phyloP scores from a whole-genome alignment of 331 rosid genomes.

The Acacia concinna region DNA sequence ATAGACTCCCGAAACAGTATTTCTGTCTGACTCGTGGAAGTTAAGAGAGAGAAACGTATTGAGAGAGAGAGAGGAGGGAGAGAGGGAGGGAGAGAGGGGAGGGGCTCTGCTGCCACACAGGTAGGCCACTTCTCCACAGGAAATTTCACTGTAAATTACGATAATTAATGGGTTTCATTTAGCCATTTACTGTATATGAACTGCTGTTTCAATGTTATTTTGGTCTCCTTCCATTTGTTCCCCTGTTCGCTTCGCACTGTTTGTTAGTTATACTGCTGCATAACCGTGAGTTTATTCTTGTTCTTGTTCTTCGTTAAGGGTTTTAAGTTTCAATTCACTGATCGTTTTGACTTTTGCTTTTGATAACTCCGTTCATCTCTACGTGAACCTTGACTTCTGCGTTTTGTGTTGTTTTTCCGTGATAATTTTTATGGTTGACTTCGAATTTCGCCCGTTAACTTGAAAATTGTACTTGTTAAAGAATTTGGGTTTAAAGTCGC shows the following conservation, averaged over 20 bases:
- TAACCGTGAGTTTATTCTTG: conserved; percentile 27
- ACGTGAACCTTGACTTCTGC: conserved; percentile 1
- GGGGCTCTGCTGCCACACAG: conserved; percentile 42
- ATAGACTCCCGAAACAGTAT: conserved; percentile 36
- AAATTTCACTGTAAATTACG: conserved; percentile 19
- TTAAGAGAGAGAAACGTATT: conserved; percentile 36
- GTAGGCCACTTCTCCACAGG: conserved; percentile 35
- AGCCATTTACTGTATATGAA: background rate
- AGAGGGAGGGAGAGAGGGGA: conserved; percentile 17
- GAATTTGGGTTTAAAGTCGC: conserved; percentile 29
- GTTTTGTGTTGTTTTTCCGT: conserved; percentile 25
- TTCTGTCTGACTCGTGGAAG: conserved; percentile 42
- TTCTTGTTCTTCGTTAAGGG: conserved; percentile 8
- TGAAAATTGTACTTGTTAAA: conserved; percentile 25
- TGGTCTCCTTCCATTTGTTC: background rate
- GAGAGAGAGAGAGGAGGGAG: conserved; percentile 28
- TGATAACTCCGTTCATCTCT: background rate
- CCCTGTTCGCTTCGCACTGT: background rate
- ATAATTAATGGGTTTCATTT: background rate
- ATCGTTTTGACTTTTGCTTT: conserved; percentile 22
- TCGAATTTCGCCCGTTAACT: conserved; percentile 34
- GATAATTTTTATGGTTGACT: conserved; percentile 52
- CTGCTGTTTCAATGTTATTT: conserved; percentile 24
- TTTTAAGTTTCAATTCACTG: conserved; percentile 18
- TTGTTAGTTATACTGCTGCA: conserved; percentile 30